These are phyloP conservation scores for Coix lacrymajobi DNA, from an alignment of 176 grass and related monocot species.

Conservation along the genomic window DNA sequence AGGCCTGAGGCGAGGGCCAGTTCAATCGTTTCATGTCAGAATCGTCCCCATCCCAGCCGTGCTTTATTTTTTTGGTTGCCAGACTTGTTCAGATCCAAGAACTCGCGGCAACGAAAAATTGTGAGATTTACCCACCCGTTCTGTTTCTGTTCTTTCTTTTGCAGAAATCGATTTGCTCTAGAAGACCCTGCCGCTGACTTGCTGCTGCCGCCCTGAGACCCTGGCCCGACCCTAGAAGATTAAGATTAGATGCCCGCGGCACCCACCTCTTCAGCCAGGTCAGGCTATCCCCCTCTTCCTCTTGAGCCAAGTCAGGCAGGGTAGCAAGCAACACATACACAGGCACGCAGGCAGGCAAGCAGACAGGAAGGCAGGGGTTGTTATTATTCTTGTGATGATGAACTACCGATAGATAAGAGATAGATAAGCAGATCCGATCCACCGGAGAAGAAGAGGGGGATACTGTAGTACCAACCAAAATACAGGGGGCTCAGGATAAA, in stretches of 20 bases:
- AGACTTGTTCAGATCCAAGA: constrained; percentile 19
- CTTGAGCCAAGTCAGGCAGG: not conserved
- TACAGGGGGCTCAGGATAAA: constrained; percentile 17
- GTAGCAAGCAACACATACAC: not conserved
- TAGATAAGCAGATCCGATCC: not conserved
- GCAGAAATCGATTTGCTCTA: not conserved
- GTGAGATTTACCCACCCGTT: constrained; percentile 7
- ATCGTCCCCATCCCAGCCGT: not conserved
- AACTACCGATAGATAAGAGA: not conserved
- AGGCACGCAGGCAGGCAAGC: not conserved
- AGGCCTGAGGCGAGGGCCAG: not conserved
- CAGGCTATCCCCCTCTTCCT: too few species aligned
- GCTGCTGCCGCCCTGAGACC: not conserved
- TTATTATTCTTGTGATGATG: constrained; percentile 2
- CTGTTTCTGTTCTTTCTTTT: not conserved
- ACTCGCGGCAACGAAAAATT: not conserved
- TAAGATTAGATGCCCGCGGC: not conserved
- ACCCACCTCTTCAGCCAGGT: not conserved
- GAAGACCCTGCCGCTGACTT: not conserved
- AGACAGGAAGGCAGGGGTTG: not conserved
- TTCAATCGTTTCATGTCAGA: constrained; percentile 20
- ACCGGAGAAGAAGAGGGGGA: not conserved
- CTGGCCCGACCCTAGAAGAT: not conserved
- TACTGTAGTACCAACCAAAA: not conserved
- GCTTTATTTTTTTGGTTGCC: not conserved